phyloP scores from a whole-genome alignment of 108 stramenopile species.

The Bacterosira constricta region DNA sequence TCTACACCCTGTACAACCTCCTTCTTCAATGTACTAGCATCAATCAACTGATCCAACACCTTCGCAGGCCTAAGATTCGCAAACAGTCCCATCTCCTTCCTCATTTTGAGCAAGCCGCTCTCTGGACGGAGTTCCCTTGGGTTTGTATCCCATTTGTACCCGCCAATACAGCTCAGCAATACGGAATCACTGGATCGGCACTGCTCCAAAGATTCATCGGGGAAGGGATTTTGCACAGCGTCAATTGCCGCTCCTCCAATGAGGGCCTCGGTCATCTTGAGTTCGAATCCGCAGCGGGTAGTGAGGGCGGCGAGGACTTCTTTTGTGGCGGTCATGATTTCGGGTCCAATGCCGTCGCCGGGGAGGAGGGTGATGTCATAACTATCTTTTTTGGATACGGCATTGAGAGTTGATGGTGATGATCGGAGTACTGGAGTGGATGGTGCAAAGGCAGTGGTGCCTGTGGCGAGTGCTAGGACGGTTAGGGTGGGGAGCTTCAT shows the following conservation, averaged over 20 bases:
- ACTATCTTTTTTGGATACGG: slow-evolving; percentile 86
- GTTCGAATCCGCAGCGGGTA: slow-evolving; percentile 70
- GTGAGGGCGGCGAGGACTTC: slow-evolving; percentile 67
- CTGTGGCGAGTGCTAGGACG: slow-evolving; percentile 7
- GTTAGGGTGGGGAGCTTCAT: slow-evolving; percentile 21
- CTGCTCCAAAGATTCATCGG: slow-evolving; percentile 86
- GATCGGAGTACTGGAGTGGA: background rate
- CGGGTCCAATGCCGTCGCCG: slow-evolving; percentile 94
- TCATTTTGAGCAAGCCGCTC: slow-evolving; percentile 94
- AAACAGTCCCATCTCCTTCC: slow-evolving; percentile 95
- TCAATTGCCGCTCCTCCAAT: slow-evolving; percentile 98
- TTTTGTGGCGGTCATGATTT: slow-evolving; percentile 92
- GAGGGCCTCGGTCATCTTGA: slow-evolving; percentile 92
- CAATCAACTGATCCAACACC: slow-evolving; percentile 91
- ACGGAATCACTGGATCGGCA: slow-evolving; percentile 92
- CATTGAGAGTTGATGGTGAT: slow-evolving; percentile 22
- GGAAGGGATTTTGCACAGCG: slow-evolving; percentile 91
- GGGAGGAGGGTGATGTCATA: slow-evolving; percentile 86
- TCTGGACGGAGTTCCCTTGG: slow-evolving; percentile 95
- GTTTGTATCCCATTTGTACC: slow-evolving; percentile 98
- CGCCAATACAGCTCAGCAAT: slow-evolving; percentile 95
- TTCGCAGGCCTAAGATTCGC: slow-evolving; percentile 98
- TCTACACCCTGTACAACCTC: slow-evolving; percentile 98
- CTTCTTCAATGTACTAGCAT: slow-evolving; percentile 94
- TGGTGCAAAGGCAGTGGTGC: slow-evolving; percentile 44